These are phyloP conservation scores for Aaosphaeria arxii DNA, from an alignment of 2,329 filamentous ascomycete species.

Conservation along the genomic window DNA sequence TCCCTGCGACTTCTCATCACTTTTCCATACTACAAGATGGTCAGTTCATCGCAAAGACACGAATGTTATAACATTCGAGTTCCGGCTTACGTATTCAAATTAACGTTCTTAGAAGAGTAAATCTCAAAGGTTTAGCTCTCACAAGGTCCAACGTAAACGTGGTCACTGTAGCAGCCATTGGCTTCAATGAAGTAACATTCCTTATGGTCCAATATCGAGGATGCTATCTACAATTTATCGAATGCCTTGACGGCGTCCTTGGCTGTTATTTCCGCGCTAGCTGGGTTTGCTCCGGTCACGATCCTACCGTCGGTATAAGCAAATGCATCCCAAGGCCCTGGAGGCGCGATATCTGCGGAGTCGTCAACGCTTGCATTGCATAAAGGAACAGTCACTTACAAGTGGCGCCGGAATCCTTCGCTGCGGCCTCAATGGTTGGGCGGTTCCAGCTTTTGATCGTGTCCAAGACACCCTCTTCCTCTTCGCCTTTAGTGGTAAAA, in stretches of 20 bases:
- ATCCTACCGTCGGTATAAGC: constrained; percentile 23
- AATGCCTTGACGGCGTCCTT: constrained; percentile 26
- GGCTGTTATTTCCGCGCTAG: constrained; percentile 25
- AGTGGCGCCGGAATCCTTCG: constrained; percentile 19
- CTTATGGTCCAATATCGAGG: too few species aligned
- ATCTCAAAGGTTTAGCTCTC: too few species aligned
- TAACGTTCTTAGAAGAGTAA: too few species aligned
- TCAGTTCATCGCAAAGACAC: too few species aligned
- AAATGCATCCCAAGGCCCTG: constrained; percentile 20
- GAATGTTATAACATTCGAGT: too few species aligned
- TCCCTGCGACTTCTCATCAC: too few species aligned
- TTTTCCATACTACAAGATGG: too few species aligned
- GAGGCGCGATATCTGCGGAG: constrained; percentile 8
- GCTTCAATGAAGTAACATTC: too few species aligned
- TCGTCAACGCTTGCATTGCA: not conserved
- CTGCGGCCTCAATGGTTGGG: constrained; percentile 24
- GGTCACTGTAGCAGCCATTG: too few species aligned
- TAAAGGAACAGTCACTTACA: constrained; percentile 4
- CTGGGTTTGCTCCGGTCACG: constrained; percentile 31
- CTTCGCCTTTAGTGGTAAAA: constrained; percentile 33
- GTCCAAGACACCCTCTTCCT: constrained; percentile 28
- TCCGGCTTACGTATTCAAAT: too few species aligned
- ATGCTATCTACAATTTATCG: not conserved
- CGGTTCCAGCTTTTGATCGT: constrained; percentile 30
- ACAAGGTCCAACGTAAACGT: too few species aligned